Base-by-base conservation (phyloP, 2,329 filamentous ascomycete species). In the Trichoderma sp. region DNA sequence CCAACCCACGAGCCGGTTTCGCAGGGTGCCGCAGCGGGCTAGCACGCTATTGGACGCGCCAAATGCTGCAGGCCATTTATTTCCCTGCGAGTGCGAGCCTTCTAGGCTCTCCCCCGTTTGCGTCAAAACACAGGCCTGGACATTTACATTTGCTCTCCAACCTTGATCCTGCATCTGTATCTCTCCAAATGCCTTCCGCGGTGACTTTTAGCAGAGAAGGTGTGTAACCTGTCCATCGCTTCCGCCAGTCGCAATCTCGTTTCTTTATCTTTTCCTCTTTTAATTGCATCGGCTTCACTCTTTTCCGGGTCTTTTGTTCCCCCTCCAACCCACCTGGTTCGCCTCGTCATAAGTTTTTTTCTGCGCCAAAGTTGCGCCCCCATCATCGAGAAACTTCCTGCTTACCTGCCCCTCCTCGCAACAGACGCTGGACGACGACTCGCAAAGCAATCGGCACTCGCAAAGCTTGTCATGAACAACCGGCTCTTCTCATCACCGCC, bases 401-500 rank as follows among this genome's bases (percentile, higher is more conserved):
- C 68, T 65, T 56, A 63, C 74, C 21, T 72, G 59, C 60, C 60
- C 31, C 69, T 65, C 59, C 27, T 63, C 53, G 33, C 50, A 63
- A 76, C 73, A 84, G 82, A 82, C 78, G 77, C 79, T 77, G 81
- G 81, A 75, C 81, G 79, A 71, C 81, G 80, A 81, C 83, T 85
- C 80, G 82, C 84, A 76, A 84, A 84, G 76, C 85, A 86, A 75
- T 86, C 85, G 67, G 81, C 81, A 74, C 81, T 86, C 75, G 84
- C 85, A 74, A 86, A 86, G 81, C 82, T 85, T 82, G 85, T 85
- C 82, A 87, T 87, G 85, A 85, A 84, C 83, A 85, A 82, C 79
- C 82, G 85, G 78, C 81, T 84, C 64, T 81, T 80, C 45, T 79
- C 82, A 75, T 83, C 81, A 14, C 79, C 82, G 60, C 76, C 83